These are phyloP conservation scores for Forsythia viridissima DNA, from an alignment of 257 asterid species.

Conservation along the genomic window DNA sequence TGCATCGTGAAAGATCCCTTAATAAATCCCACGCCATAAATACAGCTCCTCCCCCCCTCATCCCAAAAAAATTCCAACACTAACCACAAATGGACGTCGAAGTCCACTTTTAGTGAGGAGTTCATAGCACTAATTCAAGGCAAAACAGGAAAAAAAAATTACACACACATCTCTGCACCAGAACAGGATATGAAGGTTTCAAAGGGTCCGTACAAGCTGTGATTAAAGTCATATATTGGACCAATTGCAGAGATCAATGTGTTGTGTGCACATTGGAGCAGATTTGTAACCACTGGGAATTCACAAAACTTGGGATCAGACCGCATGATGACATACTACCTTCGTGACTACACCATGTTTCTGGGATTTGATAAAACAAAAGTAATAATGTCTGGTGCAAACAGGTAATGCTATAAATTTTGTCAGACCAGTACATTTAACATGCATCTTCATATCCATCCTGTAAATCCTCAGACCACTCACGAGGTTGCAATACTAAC, in stretches of 20 bases:
- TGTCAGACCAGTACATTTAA: too few species aligned
- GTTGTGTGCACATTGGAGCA: too few species aligned
- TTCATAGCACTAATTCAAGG: slow-evolving; percentile 8
- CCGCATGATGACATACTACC: not conserved
- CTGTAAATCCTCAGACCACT: too few species aligned
- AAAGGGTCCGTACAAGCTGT: too few species aligned
- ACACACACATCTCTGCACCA: not conserved
- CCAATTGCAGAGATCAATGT: not conserved
- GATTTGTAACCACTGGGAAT: not conserved
- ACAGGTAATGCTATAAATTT: too few species aligned
- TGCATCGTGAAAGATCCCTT: slow-evolving; percentile 11
- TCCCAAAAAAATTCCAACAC: slow-evolving; percentile 7
- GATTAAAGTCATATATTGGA: not conserved
- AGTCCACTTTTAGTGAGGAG: slow-evolving; percentile 19
- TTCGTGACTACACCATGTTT: not conserved
- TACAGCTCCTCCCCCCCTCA: not conserved
- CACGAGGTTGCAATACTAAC: too few species aligned
- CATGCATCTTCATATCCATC: too few species aligned
- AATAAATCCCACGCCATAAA: not conserved
- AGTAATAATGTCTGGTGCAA: too few species aligned
- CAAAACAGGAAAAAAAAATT: slow-evolving; percentile 11
- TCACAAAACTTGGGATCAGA: not conserved
- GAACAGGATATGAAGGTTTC: too few species aligned
- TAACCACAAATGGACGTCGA: not conserved
- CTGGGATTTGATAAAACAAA: not conserved